Percentiles rank a stretch among this genome's conserved stretches.
phyloP scores from a whole-genome alignment of 306 rosid species.

The Benincasa hispida region DNA sequence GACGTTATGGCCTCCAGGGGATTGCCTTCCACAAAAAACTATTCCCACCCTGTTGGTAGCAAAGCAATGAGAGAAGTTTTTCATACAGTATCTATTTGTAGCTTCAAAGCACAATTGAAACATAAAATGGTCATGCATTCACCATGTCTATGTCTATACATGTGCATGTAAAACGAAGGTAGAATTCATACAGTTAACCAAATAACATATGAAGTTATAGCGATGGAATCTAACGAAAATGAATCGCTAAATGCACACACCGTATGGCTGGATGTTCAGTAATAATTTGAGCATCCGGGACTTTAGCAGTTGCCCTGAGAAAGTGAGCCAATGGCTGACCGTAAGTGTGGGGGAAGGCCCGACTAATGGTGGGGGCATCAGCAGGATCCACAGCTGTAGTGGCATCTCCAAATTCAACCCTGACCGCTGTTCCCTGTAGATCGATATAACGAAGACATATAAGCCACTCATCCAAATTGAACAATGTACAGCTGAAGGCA shows the following conservation, averaged over 20 bases:
- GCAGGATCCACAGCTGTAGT: slow-evolving; percentile 67
- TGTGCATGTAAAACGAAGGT: not conserved
- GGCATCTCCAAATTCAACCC: slow-evolving; percentile 90
- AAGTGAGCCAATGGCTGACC: slow-evolving; percentile 96
- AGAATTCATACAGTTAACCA: not conserved
- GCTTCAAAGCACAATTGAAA: not conserved
- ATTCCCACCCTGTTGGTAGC: slow-evolving; percentile 58
- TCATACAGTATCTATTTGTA: not conserved
- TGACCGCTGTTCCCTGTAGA: slow-evolving; percentile 76
- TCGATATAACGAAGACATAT: slow-evolving; percentile 4
- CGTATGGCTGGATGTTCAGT: slow-evolving; percentile 66
- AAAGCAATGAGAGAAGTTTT: not conserved
- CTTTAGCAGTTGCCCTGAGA: slow-evolving; percentile 85
- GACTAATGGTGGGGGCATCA: slow-evolving; percentile 46
- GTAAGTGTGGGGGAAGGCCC: slow-evolving; percentile 63
- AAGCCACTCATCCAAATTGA: not conserved
- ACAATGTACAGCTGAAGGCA: not conserved
- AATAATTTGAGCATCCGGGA: slow-evolving; percentile 86
- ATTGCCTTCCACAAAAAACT: slow-evolving; percentile 93
- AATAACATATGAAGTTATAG: not conserved
- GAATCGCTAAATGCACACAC: slow-evolving; percentile 16
- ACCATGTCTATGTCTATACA: not conserved
- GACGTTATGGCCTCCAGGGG: slow-evolving; percentile 98
- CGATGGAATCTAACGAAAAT: not conserved
- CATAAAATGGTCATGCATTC: not conserved